Conservation (phyloP, 2,329 filamentous ascomycete genomes). For the Neopestalotiopsis rosae region DNA sequence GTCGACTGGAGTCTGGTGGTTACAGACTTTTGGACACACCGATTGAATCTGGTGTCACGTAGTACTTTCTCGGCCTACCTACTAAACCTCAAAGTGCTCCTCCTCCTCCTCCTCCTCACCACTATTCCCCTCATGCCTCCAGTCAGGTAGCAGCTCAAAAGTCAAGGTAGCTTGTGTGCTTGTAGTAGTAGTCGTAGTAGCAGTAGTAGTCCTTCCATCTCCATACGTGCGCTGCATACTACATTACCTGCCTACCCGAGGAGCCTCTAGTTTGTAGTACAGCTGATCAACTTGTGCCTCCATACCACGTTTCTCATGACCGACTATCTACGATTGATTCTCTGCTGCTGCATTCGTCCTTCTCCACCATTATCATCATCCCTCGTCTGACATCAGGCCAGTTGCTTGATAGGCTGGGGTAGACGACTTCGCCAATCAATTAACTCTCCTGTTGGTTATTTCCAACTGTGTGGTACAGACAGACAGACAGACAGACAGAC, state of each 20-base stretch:
- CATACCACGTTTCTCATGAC: neutral
- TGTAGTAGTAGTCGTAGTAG: too few relatives aligned
- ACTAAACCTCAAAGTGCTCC: neutral
- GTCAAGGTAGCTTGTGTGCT: too few relatives aligned
- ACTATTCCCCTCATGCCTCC: neutral
- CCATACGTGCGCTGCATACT: neutral
- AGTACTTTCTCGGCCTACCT: neutral
- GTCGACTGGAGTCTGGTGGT: neutral
- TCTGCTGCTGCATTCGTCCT: neutral
- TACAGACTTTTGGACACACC: neutral
- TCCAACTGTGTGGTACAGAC: neutral
- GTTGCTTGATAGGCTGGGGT: neutral
- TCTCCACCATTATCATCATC: neutral
- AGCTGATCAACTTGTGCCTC: neutral
- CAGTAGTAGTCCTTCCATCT: neutral
- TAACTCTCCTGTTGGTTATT: neutral
- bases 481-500: neutral
- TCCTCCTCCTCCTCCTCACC: neutral
- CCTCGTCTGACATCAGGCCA: neutral
- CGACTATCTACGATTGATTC: neutral
- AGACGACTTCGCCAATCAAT: neutral
- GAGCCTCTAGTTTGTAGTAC: neutral
- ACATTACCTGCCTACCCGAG: neutral
- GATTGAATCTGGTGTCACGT: constrained; percentile 9
- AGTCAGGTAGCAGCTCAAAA: too few relatives aligned